Conservation (phyloP, 116 monocot species). For the Zostera marina region DNA sequence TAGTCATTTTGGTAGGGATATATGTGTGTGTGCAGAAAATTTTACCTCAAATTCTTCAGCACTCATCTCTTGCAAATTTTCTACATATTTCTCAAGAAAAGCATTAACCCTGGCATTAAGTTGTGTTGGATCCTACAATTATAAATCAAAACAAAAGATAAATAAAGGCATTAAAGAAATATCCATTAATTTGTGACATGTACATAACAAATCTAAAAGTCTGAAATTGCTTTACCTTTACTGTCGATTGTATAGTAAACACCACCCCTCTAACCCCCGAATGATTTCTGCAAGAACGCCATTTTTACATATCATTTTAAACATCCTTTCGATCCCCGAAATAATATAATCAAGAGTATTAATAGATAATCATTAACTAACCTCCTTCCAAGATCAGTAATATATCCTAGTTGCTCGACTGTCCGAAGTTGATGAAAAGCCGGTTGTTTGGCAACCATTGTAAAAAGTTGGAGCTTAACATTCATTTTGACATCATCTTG, state of each 20-base stretch:
- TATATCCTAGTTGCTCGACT: slow-evolving; percentile 93
- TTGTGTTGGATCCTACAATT: slow-evolving; percentile 60
- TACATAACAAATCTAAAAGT: neutral
- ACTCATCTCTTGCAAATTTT: too few species aligned
- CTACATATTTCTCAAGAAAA: slow-evolving; percentile 71
- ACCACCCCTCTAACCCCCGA: slow-evolving; percentile 57
- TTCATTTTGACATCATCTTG: slow-evolving; percentile 75
- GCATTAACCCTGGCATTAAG: slow-evolving; percentile 61
- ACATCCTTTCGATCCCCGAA: too few species aligned
- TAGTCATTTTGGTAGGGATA: too few species aligned
- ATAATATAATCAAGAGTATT: too few species aligned
- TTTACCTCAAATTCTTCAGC: too few species aligned
- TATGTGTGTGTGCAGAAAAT: too few species aligned
- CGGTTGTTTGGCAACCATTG: slow-evolving; percentile 76
- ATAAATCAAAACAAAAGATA: neutral
- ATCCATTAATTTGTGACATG: too few species aligned
- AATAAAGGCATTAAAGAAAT: too few species aligned
- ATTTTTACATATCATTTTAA: too few species aligned
- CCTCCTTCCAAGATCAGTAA: slow-evolving; percentile 60
- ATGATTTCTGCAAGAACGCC: slow-evolving; percentile 36
- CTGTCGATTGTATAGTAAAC: slow-evolving; percentile 76
- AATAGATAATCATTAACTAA: slow-evolving; percentile 12
- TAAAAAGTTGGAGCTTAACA: slow-evolving; percentile 65
- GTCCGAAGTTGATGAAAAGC: slow-evolving; percentile 87
- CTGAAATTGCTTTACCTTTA: slow-evolving; percentile 35